Conservation (phyloP, 495 filamentous ascomycete species). For the Hypoxylon cercidicola region DNA sequence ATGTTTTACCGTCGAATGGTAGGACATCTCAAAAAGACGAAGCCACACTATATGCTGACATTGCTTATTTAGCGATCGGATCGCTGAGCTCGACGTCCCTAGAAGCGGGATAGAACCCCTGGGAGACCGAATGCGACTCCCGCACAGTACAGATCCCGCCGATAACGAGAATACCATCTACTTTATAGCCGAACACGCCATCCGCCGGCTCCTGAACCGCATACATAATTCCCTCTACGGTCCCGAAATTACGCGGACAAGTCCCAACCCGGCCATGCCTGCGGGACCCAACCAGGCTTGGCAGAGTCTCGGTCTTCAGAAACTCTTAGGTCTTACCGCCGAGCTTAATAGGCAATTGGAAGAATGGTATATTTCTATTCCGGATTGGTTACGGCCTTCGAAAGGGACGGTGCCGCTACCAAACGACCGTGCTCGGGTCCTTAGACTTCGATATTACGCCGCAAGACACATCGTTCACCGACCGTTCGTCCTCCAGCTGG, state of each 20-base stretch:
- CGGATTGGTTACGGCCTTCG: slow-evolving; percentile 45
- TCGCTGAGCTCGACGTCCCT: slow-evolving; percentile 49
- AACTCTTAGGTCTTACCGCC: slow-evolving; percentile 44
- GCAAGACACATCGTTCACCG: slow-evolving; percentile 50
- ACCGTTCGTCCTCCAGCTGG: slow-evolving; percentile 47
- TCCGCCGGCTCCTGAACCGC: slow-evolving; percentile 50
- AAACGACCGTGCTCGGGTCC: slow-evolving; percentile 45
- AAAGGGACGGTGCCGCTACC: slow-evolving; percentile 41
- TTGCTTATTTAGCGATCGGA: slow-evolving; percentile 40
- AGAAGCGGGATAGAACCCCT: slow-evolving; percentile 50
- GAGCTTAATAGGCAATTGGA: slow-evolving; percentile 52
- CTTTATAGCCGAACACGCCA: slow-evolving; percentile 51
- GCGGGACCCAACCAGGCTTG: slow-evolving; percentile 42
- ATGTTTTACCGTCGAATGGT: slow-evolving; percentile 53
- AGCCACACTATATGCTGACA: slow-evolving; percentile 6
- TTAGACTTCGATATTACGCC: slow-evolving; percentile 51
- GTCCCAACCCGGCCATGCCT: slow-evolving; percentile 25
- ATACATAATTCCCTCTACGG: slow-evolving; percentile 52
- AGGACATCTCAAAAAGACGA: background rate
- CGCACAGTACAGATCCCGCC: slow-evolving; percentile 45
- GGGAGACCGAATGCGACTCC: slow-evolving; percentile 47
- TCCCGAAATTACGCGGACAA: slow-evolving; percentile 40
- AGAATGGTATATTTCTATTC: slow-evolving; percentile 52
- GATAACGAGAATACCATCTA: slow-evolving; percentile 49
- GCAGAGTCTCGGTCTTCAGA: slow-evolving; percentile 44